phyloP scores from a whole-genome alignment of 2,329 filamentous ascomycete species.

The Myriosclerotinia duriaeana region DNA sequence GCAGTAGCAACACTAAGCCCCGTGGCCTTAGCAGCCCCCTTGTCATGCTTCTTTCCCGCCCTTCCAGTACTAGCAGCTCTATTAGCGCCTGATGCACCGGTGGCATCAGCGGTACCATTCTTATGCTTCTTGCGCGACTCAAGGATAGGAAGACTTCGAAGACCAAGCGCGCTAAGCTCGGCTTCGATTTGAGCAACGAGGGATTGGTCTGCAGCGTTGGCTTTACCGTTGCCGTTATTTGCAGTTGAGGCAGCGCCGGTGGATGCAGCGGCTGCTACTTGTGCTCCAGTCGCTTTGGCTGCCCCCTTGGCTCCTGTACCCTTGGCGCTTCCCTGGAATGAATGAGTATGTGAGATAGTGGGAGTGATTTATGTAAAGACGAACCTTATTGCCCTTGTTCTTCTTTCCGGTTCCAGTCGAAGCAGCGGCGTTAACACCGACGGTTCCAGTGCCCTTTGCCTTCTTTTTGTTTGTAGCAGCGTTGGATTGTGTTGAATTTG shows the following conservation, averaged over 20 bases:
- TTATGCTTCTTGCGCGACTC: constrained; percentile 30
- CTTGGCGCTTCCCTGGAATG: neutral
- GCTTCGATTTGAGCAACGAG: neutral
- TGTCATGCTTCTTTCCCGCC: neutral
- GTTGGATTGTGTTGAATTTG: neutral
- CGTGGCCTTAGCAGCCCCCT: neutral
- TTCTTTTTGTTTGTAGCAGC: neutral
- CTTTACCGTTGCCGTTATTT: constrained; percentile 27
- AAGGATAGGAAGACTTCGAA: constrained; percentile 28
- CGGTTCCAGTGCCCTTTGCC: neutral
- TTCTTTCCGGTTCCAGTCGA: constrained; percentile 20
- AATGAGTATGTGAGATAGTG: neutral
- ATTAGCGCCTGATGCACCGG: neutral
- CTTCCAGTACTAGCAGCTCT: neutral
- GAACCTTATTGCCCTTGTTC: constrained; percentile 10
- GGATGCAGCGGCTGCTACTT: neutral
- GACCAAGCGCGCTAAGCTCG: constrained; percentile 26
- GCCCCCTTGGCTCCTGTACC: neutral
- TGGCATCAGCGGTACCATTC: constrained; percentile 26
- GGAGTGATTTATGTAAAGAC: neutral
- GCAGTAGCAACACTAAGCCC: neutral
- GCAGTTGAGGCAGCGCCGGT: neutral
- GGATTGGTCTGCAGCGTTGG: constrained; percentile 15
- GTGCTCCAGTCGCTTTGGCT: neutral
- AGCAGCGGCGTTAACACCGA: constrained; percentile 7